Conservation (phyloP, 73 alveolate species). For the Paramecium sonneborni region DNA sequence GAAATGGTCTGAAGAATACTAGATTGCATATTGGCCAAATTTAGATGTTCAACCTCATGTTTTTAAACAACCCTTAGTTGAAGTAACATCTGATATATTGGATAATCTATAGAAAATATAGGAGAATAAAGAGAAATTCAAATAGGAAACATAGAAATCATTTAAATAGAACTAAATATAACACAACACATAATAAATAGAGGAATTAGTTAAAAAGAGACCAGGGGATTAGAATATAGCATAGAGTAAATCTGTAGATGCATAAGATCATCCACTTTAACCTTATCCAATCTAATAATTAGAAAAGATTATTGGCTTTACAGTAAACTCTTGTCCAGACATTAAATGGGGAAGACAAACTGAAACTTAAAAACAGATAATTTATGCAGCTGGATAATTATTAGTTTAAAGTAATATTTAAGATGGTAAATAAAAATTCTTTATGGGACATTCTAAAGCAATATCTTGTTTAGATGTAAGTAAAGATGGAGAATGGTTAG, state of each 20-base stretch:
- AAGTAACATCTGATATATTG: not conserved
- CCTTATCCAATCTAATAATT: conserved; percentile 79
- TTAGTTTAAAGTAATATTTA: conserved; percentile 74
- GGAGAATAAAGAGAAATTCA: conserved; percentile 51
- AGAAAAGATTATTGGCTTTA: conserved; percentile 77
- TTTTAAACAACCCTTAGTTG: not conserved
- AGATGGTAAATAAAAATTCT: conserved; percentile 76
- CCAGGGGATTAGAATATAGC: conserved; percentile 3
- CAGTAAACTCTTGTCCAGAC: conserved; percentile 71
- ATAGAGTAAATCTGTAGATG: not conserved
- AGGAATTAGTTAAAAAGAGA: conserved; percentile 54
- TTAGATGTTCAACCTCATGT: not conserved
- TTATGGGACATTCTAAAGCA: conserved; percentile 78
- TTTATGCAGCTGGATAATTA: conserved; percentile 80
- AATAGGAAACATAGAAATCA: conserved; percentile 42
- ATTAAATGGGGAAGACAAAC: conserved; percentile 77
- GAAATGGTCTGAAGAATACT: conserved; percentile 57
- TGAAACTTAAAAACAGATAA: conserved; percentile 57
- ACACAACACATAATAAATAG: conserved; percentile 14
- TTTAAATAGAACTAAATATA: not conserved
- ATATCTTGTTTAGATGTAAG: conserved; percentile 79
- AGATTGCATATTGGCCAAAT: conserved; percentile 44
- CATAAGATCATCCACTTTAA: conserved; percentile 56
- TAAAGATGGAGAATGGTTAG: conserved; percentile 81
- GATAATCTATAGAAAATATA: conserved; percentile 39